Base-by-base conservation (phyloP, 148 eudicot species). In the Dianthus caryophyllus region DNA sequence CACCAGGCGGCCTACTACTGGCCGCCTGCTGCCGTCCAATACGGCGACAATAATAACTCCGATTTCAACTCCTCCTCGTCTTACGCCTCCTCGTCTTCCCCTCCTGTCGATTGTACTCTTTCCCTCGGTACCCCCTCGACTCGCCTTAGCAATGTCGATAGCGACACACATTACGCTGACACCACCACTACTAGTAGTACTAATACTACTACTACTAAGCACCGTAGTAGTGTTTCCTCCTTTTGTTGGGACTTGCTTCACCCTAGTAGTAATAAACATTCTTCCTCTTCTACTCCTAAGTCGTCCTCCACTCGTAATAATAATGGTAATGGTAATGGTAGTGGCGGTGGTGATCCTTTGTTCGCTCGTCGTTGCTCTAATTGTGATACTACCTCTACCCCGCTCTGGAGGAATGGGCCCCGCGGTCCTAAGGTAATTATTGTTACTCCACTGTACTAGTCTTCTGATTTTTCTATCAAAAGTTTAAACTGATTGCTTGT, bases 321-420 rank as follows among this genome's bases (percentile, higher is more conserved):
- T 76, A 75, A 75, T 56, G 71, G 63, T 25, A 61, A 73, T 46
- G 38, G 61, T 59, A 38, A 64, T 30, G 25, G 60, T 36, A 52
- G 9, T 31, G 31, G 57, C 4, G 33, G 25, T 10, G 51, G 66
- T 18, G 97, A 94, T 50, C 64, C 90, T 6, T 81, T 88, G 21
- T 72, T 87, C 21, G 85, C 94, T 20, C 83, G 99, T 39, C 87
- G 97, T 1, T 95, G 99, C 16, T 88, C 99, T 57, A 95, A 90
- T 63, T 95, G 99, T 64, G 99, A 95, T 81, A 88, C 99, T 76
- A 95, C 99, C 25, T 88, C 96, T 11, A 95, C 99, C 43, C 99
- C 99, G 6, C 96, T 95, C 30, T 95, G 99, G 99, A 72, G 99
- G 11, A 95, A 95, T 49, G 99, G 99, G 39, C 99, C 99, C 14